Percentiles rank a stretch among this genome's conserved stretches.
These are phyloP conservation scores for Penicillium occitanis DNA, from an alignment of 2,329 filamentous ascomycete species.

Conservation along the genomic window DNA sequence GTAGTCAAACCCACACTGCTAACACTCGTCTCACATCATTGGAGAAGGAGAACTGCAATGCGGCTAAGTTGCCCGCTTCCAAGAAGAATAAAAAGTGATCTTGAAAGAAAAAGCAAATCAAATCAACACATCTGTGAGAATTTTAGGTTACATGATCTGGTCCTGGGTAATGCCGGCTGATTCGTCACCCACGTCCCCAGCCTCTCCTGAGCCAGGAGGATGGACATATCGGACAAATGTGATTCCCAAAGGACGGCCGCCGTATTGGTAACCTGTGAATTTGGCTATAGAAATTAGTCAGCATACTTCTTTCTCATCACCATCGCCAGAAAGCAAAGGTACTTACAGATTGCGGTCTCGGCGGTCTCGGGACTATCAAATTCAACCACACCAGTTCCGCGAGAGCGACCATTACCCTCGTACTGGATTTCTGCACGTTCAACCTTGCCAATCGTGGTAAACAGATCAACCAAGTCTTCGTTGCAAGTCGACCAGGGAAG, in stretches of 20 bases:
- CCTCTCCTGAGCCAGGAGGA: slow-evolving; percentile 60
- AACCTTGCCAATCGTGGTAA: slow-evolving; percentile 96
- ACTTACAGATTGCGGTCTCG: slow-evolving; percentile 78
- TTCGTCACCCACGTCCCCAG: slow-evolving; percentile 78
- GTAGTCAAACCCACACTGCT: neutral
- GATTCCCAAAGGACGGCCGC: slow-evolving; percentile 86
- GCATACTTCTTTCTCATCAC: neutral
- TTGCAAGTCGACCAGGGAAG: slow-evolving; percentile 99
- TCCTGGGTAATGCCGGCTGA: slow-evolving; percentile 81
- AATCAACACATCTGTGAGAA: slow-evolving; percentile 2
- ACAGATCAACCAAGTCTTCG: slow-evolving; percentile 92
- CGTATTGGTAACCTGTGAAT: slow-evolving; percentile 97
- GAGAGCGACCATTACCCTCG: slow-evolving; percentile 91
- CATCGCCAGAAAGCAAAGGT: neutral
- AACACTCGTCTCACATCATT: neutral
- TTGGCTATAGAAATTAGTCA: slow-evolving; percentile 58
- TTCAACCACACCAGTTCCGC: slow-evolving; percentile 93
- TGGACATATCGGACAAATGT: slow-evolving; percentile 93
- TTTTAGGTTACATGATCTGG: slow-evolving; percentile 78
- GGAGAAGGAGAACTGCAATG: neutral
- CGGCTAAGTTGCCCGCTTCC: neutral
- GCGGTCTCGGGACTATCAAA: slow-evolving; percentile 82
- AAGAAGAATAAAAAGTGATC: neutral
- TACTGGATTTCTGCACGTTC: slow-evolving; percentile 99
- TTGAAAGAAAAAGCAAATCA: neutral